Base-by-base conservation (phyloP, 164 flowering plant genomes). In the Chloranthus sessilifolius region DNA sequence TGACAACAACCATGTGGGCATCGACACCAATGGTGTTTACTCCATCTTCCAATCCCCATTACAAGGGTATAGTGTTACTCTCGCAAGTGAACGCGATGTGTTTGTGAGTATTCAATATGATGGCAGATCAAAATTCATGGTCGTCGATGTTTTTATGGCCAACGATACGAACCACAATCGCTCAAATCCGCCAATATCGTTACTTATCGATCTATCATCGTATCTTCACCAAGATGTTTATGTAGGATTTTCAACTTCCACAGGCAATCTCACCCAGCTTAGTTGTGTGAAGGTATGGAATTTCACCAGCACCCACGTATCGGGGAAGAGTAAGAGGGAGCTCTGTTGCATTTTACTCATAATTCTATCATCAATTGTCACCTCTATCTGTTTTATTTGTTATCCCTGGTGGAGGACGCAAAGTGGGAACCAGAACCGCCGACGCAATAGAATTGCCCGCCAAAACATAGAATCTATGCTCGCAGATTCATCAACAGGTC, bases 221-320 rank as follows among this genome's bases (percentile, higher is more conserved):
- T 24, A 60, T 57, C 82, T 76, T 21, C 78, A 79, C 3, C 49
- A 64, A 45, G 34, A 31, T 11, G 75, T 73, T 36, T 74, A 15
- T 15, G 70, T 75, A 1, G 85, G 85, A 20, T 77, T 79, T 33
- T 61, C 82, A 1, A 79, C 66, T 35, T 82, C 79, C 3, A 77
- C 82, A 1, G 65, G 83, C 25, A 16, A 28, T 6, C 8, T 10
- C 12, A 64, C 69, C 2, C 49, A 76, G 43, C 59, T 72, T 7
- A 71, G 73, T 56, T 69, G 75, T 51, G 54, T 79, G 0, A 60
- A 7, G 48, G 43, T 72, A 29, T 79, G 88, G 85, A 27, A 46
- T 15, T 76, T 43, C 47, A 57, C 58, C 12, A 58, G 67, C 7
- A 19, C 38, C 14, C 69, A 62, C 1, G 29, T 69, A 38, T 55